Conservation (phyloP, 2,329 filamentous ascomycete species). For the Paecilomyces sp. region DNA sequence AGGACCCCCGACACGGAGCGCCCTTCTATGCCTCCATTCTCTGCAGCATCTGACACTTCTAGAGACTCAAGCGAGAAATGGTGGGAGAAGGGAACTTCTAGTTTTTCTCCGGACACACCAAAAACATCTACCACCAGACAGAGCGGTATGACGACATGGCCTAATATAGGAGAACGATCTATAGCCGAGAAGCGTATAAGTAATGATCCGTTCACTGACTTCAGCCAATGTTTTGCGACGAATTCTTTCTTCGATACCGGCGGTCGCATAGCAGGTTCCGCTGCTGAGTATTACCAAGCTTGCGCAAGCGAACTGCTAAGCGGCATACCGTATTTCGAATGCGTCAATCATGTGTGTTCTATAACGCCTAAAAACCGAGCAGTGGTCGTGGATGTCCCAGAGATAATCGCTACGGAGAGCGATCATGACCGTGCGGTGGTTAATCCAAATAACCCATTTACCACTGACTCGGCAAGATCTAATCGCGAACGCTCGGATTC, state of each 20-base stretch:
- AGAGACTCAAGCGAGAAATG: constrained; percentile 15
- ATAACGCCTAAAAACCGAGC: constrained; percentile 20
- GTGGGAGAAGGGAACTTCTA: constrained; percentile 21
- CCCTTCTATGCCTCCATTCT: constrained; percentile 21
- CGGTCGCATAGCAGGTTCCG: constrained; percentile 22
- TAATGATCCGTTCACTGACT: not conserved
- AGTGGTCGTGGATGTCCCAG: constrained; percentile 12
- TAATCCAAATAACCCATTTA: constrained; percentile 12
- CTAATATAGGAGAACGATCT: constrained; percentile 9
- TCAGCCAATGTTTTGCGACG: not conserved
- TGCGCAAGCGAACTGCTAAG: constrained; percentile 39
- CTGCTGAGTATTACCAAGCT: constrained; percentile 39
- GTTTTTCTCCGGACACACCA: constrained; percentile 28
- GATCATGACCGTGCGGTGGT: constrained; percentile 1
- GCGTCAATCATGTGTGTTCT: constrained; percentile 35
- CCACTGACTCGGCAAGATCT: constrained; percentile 7
- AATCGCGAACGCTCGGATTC: constrained; percentile 10
- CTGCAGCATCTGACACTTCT: constrained; percentile 8
- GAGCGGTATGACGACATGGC: constrained; percentile 12
- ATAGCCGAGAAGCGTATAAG: constrained; percentile 9
- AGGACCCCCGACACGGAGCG: constrained; percentile 14
- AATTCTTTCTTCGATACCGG: not conserved
- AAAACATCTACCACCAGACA: constrained; percentile 6
- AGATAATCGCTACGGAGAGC: constrained; percentile 2
- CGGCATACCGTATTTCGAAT: constrained; percentile 35